Conservation (phyloP, 1,284 basidiomycete species). For the Tylopilus sp. region DNA sequence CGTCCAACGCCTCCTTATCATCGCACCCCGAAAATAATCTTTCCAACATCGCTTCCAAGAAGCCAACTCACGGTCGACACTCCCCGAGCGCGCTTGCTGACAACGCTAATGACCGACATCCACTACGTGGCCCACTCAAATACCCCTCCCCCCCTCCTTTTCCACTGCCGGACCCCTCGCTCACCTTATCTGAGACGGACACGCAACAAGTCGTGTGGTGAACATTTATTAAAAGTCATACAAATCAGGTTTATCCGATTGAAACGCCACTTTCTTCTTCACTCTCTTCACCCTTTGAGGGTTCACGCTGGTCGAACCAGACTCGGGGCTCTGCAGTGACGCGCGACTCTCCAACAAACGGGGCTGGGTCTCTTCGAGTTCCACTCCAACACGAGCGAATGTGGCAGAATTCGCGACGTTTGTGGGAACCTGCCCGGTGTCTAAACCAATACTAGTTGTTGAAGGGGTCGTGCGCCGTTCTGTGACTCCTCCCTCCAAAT, state of each 20-base stretch:
- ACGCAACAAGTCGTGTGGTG: background rate
- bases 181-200: background rate
- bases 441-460: conserved; percentile 27
- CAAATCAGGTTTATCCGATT: conserved; percentile 61
- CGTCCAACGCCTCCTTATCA: conserved; percentile 9
- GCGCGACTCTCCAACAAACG: background rate
- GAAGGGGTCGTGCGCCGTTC: conserved; percentile 74
- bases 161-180: background rate
- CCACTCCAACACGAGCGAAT: conserved; percentile 26
- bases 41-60: background rate
- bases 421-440: conserved; percentile 20
- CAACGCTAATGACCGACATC: background rate
- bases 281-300: conserved; percentile 42
- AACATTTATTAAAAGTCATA: conserved; percentile 44
- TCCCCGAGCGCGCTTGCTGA: background rate
- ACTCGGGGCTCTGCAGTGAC: background rate
- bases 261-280: conserved; percentile 70
- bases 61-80: background rate
- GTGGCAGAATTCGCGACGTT: conserved; percentile 6
- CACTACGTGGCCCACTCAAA: background rate
- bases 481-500: conserved; percentile 86
- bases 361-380: conserved; percentile 20
- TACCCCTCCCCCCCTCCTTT: too few species aligned
- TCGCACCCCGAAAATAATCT: conserved; percentile 6
- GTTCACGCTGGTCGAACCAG: background rate